Base-by-base conservation (phyloP, 2,329 filamentous ascomycete genomes). In the Mycosphaerella arachidis region DNA sequence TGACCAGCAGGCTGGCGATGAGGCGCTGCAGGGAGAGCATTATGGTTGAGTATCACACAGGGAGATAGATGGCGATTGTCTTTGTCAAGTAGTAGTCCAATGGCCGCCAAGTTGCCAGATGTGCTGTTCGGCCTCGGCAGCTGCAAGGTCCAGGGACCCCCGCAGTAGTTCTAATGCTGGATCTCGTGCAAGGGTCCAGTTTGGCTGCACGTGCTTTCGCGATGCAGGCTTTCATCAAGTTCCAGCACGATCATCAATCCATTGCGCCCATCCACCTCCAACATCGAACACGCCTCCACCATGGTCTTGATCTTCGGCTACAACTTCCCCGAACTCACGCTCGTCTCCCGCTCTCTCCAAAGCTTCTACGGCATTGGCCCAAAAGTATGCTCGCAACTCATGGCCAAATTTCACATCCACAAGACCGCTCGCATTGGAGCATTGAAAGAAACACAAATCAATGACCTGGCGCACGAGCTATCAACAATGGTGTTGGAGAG, bases 401-500 rank as follows among this genome's bases (percentile, higher is more conserved):
- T 97, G 80, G 90, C 94, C 66, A 92, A 91, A 71, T 88, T 91
- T 79, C 87, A 88, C 69, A 95, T 99, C 73, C 90, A 96, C 78
- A 87, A 91, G 31, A 87, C 85, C 59, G 89, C 90, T 66, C 89
- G 87, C 71, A 81, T 97, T 67, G 90, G 89, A 73, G 82, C 85
- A 7, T 78, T 99, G 20, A 82, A 85, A 48, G 85, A 87, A 61
- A 86, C 89, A 73, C 92, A 91, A 62, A 79, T 96, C 67, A 87
- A 91, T 55, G 88, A 89, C 56, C 81, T 99, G 62, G 94, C 89
- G 24, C 89, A 89, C 54, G 91, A 96, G 71, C 81, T 99, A 45
- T 90, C 91, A 16, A 87, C 86, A 57, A 92, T 99, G 91, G 96
- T 89, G 61, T 91, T 97, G 70, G 94, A 97, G 76, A 96, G 89